Percentiles rank a stretch among this genome's conserved stretches.
These are phyloP conservation scores for Botrytis tulipae DNA, from an alignment of 2,329 filamentous ascomycete genomes.

Conservation along the genomic window DNA sequence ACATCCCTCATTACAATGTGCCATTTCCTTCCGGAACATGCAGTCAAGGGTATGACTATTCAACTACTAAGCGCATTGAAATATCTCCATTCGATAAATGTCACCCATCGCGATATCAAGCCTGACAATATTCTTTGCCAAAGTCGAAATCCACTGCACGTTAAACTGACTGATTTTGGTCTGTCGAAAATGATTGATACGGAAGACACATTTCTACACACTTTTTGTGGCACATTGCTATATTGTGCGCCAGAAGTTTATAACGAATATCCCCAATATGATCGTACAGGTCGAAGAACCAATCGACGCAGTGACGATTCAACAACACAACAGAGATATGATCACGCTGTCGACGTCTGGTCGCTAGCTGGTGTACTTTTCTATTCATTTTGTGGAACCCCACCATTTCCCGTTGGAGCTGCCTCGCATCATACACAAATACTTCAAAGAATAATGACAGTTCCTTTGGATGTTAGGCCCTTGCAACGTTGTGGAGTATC, in stretches of 20 bases:
- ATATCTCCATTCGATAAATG: slow-evolving; percentile 83
- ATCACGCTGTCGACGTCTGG: slow-evolving; percentile 93
- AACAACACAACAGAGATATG: slow-evolving; percentile 64
- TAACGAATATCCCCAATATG: slow-evolving; percentile 65
- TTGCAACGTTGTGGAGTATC: slow-evolving; percentile 61
- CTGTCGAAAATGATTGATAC: slow-evolving; percentile 91
- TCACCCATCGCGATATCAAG: slow-evolving; percentile 98
- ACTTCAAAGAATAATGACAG: slow-evolving; percentile 83
- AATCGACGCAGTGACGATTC: slow-evolving; percentile 39
- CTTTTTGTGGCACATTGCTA: slow-evolving; percentile 91
- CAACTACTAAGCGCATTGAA: slow-evolving; percentile 80
- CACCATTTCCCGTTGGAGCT: slow-evolving; percentile 80
- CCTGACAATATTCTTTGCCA: slow-evolving; percentile 94
- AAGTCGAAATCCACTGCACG: slow-evolving; percentile 67
- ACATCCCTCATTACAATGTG: slow-evolving; percentile 66
- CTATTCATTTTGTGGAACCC: slow-evolving; percentile 73
- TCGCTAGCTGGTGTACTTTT: slow-evolving; percentile 91
- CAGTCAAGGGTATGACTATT: slow-evolving; percentile 68
- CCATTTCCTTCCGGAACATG: slow-evolving; percentile 62
- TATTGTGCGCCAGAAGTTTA: slow-evolving; percentile 98
- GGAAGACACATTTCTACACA: slow-evolving; percentile 81
- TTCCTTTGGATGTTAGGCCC: slow-evolving; percentile 63
- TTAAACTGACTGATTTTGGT: slow-evolving; percentile 96
- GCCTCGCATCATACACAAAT: slow-evolving; percentile 71
- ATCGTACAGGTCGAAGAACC: slow-evolving; percentile 61